Evolutionary conservation across 2,329 filamentous ascomycete species (phyloP), one percentile per base, ranked within the genome.

Genomic region (Pezicula radicicola): DNA sequence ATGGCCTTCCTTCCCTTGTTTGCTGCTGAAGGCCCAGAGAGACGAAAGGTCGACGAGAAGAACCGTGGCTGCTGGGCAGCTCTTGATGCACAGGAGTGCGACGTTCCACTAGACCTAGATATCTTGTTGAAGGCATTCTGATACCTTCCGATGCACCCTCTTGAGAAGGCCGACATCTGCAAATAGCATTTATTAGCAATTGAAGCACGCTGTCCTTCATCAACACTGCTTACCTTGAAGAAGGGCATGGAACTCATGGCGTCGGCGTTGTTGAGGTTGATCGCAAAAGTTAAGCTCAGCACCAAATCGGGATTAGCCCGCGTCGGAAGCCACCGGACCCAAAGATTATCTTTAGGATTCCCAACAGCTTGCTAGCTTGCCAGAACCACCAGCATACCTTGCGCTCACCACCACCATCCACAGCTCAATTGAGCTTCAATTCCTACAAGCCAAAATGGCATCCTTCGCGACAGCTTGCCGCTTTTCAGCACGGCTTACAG

Each of bases 391-490:
- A 48, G 35, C 49, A 57, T 49, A 51, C 54, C 51, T 50, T 25
- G 47, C 52, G 49, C 54, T 50, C 49, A 49, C 28, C 19, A 19
- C 19, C 46, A 51, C 28, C 49, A 49, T 43, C 50, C 35, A 55
- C 55, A 59, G 59, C 56, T 62, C 62, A 63, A 61, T 65, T 65
- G 61, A 63, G 60, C 56, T 56, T 55, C 52, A 46, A 55, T 53
- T 53, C 28, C 46, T 46, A 44, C 53, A 53, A 60, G 65, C 63
- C 55, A 71, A 64, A 62, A 89, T 89, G 85, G 84, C 85, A 68
- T 87, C 84, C 63, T 74, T 88, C 66, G 77, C 79, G 67, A 74
- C 79, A 67, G 82, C 78, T 66, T 85, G 80, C 70, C 83, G 84
- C 65, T 70, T 83, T 60, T 86, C 85, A 57, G 78, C 79, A 61